A percentile compares a stretch with the other conserved stretches of the same genome.
phyloP scores from a whole-genome alignment of 179 eudicot species.

The Pouteria campechiana region DNA sequence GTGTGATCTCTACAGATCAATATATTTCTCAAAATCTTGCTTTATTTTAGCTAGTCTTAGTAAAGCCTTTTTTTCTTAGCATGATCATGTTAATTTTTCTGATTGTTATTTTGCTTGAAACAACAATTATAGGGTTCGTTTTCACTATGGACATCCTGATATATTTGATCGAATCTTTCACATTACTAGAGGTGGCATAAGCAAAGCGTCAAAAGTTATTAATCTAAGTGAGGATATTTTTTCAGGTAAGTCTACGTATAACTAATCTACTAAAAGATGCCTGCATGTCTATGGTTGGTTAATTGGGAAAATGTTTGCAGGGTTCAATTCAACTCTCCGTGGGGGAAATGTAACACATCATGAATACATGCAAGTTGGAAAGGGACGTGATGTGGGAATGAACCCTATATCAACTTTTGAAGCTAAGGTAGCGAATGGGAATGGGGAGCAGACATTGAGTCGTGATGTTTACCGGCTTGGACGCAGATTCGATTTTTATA shows the following conservation, averaged over 20 bases:
- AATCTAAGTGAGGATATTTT: constrained; percentile 94
- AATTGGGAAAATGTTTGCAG: constrained; percentile 23
- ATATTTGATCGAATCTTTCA: constrained; percentile 91
- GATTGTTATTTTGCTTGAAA: too few species aligned
- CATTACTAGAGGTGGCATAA: constrained; percentile 82
- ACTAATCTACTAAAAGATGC: neutral
- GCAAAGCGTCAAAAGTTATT: constrained; percentile 80
- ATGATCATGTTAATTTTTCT: too few species aligned
- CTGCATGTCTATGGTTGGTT: neutral
- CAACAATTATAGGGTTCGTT: constrained; percentile 83
- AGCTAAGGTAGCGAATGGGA: constrained; percentile 66
- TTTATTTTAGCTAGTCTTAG: too few species aligned
- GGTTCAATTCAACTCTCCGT: constrained; percentile 75
- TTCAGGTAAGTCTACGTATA: constrained; percentile 49
- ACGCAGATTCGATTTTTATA: constrained; percentile 43
- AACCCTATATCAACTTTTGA: constrained; percentile 63
- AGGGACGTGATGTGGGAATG: constrained; percentile 96
- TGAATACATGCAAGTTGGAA: constrained; percentile 94
- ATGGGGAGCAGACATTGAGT: constrained; percentile 67
- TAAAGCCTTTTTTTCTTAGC: too few species aligned
- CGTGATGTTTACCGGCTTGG: constrained; percentile 51
- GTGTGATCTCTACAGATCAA: too few species aligned
- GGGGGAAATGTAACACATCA: constrained; percentile 87
- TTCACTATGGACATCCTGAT: constrained; percentile 98
- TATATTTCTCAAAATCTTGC: too few species aligned